Base-by-base conservation (phyloP, 495 filamentous ascomycete species). In the Annulohypoxylon moriforme region DNA sequence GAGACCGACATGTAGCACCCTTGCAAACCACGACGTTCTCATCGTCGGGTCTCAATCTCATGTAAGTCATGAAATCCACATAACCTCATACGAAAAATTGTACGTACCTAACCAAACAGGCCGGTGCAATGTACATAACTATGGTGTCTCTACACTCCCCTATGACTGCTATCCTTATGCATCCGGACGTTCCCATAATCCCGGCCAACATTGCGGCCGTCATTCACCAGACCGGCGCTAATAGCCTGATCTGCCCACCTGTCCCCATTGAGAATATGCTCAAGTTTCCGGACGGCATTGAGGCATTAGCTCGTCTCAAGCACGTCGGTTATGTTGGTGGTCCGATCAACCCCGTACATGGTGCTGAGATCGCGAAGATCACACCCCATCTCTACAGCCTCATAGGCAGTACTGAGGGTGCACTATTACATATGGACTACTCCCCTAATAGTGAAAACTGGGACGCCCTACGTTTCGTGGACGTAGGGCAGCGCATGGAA, bases 401-500 rank as follows among this genome's bases (percentile, higher is more conserved):
- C 2, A 72, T 75, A 56, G 75, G 75, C 1, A 75, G 69, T 16
- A 77, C 75, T 6, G 75, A 77, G 59, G 75, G 72, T n/a, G 75
- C 65, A 4, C 58, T 74, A 9, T 36, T 60, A 42, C 73, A 68
- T 33, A 53, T 75, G 40, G 67, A 77, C 36, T 75, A 71, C 34
- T 72, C 75, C 0, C 33, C 66, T 0, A 62, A 75, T 11, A 65
- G 56, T 5, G 58, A 40, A 29, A 61, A 75, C 60, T 77, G 75
- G 75, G 61, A 75, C 24, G 72, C 66, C 5, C 53, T 77, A 42
- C 73, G 71, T 7, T 75, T 77, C 24, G 59, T 77, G 2, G 72
- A 77, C 3, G 64, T 77, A 33, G 75, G 75, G 10, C 75, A 77
- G 53, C 72, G 69, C 14, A 77, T 77, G 75, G 75, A 77, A 7